Evolutionary conservation across 352 stramenopile genomes (phyloP).

Genomic region (Pythium dissotocum): DNA sequence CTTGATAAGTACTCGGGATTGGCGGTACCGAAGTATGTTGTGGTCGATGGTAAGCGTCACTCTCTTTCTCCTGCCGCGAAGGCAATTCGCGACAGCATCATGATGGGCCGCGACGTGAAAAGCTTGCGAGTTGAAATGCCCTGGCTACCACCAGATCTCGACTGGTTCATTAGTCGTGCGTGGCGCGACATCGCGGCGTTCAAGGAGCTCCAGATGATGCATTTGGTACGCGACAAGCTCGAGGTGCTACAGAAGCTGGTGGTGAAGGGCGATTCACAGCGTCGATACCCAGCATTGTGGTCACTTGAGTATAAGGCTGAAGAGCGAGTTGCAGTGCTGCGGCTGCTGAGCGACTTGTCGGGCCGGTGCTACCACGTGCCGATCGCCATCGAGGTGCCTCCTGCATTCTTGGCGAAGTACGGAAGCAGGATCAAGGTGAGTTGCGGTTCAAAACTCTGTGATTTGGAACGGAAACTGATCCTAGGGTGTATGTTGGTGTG

Average conservation of each 20-base stretch:
- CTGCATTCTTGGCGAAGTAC: not conserved
- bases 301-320: not conserved
- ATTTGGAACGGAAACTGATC: too few species aligned
- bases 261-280: conserved; percentile 2
- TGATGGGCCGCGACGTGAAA: not conserved
- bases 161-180: conserved; percentile 18
- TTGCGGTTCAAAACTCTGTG: too few species aligned
- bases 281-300: conserved; percentile 23
- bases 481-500: too few species aligned
- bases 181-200: conserved; percentile 7
- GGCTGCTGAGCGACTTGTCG: conserved; percentile 27
- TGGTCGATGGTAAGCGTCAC: conserved; percentile 12
- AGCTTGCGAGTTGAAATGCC: not conserved
- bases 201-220: conserved; percentile 13
- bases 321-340: not conserved
- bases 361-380: conserved; percentile 26
- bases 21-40: conserved; percentile 15
- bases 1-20: conserved; percentile 21
- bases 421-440: not conserved
- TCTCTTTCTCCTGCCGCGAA: not conserved
- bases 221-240: conserved; percentile 10
- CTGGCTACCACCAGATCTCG: conserved; percentile 16
- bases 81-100: conserved; percentile 5
- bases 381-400: conserved; percentile 10
- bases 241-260: conserved; percentile 15